Evolutionary conservation across 148 eudicot species (phyloP).

Genomic region (Chenopodium formosanum): DNA sequence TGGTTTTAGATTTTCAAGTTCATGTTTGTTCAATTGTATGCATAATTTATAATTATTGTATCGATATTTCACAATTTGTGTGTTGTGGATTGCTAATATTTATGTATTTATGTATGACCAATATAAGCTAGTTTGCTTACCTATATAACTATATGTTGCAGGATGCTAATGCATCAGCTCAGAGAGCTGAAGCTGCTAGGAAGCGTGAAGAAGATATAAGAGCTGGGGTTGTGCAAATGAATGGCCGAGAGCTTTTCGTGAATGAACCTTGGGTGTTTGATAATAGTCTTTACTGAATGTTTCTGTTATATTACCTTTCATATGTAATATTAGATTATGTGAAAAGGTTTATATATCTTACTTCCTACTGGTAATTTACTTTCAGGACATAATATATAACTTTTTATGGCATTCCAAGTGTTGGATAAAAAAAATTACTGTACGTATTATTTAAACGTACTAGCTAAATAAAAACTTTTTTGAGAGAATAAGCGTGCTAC

Average conservation of each 20-base stretch:
- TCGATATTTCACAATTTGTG: background rate
- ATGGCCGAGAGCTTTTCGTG: slow-evolving; percentile 84
- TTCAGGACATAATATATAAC: too few relatives aligned
- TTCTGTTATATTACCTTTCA: background rate
- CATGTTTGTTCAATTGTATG: background rate
- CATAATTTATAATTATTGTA: background rate
- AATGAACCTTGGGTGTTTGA: slow-evolving; percentile 89
- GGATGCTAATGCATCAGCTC: slow-evolving; percentile 71
- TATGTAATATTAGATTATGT: too few relatives aligned
- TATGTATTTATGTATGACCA: background rate
- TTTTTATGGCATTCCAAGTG: too few relatives aligned
- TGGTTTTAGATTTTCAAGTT: background rate
- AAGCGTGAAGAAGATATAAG: slow-evolving; percentile 84
- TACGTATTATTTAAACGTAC: too few relatives aligned
- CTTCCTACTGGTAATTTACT: background rate
- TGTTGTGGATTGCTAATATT: background rate
- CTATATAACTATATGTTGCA: slow-evolving; percentile 33
- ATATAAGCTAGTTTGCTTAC: background rate
- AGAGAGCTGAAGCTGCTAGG: slow-evolving; percentile 69
- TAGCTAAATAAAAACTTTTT: too few relatives aligned
- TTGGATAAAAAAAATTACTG: too few relatives aligned
- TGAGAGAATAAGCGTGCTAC: too few relatives aligned
- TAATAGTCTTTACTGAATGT: slow-evolving; percentile 47
- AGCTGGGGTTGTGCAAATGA: slow-evolving; percentile 74
- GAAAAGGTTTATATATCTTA: too few relatives aligned